Base-by-base conservation (phyloP, 2,329 filamentous ascomycete species). In the Phyllosticta ampelicida region DNA sequence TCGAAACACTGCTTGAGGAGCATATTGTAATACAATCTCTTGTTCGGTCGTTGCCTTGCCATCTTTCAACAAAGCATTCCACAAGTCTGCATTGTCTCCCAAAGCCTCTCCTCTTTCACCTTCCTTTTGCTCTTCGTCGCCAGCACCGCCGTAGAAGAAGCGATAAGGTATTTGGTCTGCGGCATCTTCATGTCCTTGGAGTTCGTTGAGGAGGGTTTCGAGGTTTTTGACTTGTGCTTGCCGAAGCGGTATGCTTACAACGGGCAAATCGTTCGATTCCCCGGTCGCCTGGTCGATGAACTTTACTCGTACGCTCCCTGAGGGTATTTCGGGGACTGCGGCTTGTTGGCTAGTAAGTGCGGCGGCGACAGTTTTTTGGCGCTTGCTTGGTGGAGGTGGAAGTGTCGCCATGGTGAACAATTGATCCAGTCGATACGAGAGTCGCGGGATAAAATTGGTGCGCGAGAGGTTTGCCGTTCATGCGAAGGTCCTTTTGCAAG, bases 221-320 rank as follows among this genome's bases (percentile, higher is more conserved):
- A 97, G 80, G 65, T 96, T 96, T 76, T 90, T 92, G 62, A 94
- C 89, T 8, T 83, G 87, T 1, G 92, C 87, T 75, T 96, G 87
- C 59, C 86, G 86, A 29, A 96, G 82, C 11, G 90, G 86, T 49
- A 96, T 86, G 70, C 75, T 87, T 71, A 73, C 67, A 8, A 81
- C 90, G 71, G 77, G 86, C 70, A 80, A 86, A 65, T 80, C 90
- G 74, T 79, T 90, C 71, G 78, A 83, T 75, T 79, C 75, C 60
- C 82, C 82, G 9, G 80, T 84, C 60, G 81, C 87, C 81, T 88
- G 84, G 71, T 97, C 90, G 68, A 90, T 80, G 73, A 97, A 96
- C 64, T 92, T 88, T 53, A 95, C 85, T 71, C 89, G 86, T 69
- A 95, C 84, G 61, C 85, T 90, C 63, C 90, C 90, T 30, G 84